A percentile compares a stretch with the other conserved stretches of the same genome.
These are phyloP conservation scores for Mortierella sp. DNA, from an alignment of 371 early-diverging fungal species.

Conservation along the genomic window DNA sequence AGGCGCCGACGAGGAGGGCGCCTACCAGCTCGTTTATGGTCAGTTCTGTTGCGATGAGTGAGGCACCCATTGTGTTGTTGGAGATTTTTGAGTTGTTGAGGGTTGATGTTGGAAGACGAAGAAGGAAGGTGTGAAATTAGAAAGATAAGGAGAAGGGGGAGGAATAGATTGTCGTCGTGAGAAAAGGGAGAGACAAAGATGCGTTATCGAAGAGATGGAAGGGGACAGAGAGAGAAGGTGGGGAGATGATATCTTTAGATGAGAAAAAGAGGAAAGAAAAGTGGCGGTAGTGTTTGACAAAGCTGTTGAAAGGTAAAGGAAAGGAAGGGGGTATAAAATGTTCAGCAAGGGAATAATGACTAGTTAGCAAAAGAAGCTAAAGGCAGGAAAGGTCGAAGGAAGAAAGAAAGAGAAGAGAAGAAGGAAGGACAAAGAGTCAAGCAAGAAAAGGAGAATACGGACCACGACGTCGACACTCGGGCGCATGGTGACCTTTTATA, in stretches of 20 bases:
- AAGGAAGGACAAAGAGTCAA: background rate
- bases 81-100: background rate
- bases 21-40: constrained; percentile 38
- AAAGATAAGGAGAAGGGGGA: background rate
- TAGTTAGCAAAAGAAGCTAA: background rate
- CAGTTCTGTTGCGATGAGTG: constrained; percentile 39
- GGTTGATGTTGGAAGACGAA: background rate
- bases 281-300: background rate
- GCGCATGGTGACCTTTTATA: constrained; percentile 3
- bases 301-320: background rate
- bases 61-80: constrained; percentile 34
- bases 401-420: background rate
- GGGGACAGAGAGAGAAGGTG: background rate
- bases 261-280: background rate
- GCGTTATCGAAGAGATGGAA: background rate
- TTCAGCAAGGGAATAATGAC: background rate
- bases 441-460: background rate
- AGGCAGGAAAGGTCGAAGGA: background rate
- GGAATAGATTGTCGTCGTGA: background rate
- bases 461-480: background rate
- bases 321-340: background rate
- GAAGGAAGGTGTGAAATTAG: background rate
- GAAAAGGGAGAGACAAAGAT: background rate
- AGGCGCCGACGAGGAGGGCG: constrained; percentile 47
- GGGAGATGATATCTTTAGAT: background rate